A percentile compares a stretch with the other conserved stretches of the same genome.
These are phyloP conservation scores for Alternaria sp. DNA, from an alignment of 2,329 filamentous ascomycete species.

Conservation along the genomic window DNA sequence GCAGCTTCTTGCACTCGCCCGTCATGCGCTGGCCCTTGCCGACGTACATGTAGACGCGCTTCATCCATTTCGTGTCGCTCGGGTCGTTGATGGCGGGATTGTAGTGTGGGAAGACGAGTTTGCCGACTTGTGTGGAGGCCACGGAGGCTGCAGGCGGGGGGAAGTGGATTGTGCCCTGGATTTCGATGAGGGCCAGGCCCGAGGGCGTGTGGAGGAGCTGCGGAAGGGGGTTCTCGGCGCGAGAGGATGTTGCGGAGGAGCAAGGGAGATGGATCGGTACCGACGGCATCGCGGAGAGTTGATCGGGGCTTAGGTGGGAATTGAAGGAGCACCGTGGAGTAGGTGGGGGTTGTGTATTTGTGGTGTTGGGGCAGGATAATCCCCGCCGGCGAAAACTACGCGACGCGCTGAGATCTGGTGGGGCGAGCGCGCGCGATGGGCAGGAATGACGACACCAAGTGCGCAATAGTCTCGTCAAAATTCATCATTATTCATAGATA, in stretches of 20 bases:
- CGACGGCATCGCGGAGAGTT: conserved; percentile 33
- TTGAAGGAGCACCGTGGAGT: neutral
- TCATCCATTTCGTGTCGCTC: conserved; percentile 80
- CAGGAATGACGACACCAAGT: neutral
- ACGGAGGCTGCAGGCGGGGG: conserved; percentile 60
- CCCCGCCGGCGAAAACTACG: conserved; percentile 1
- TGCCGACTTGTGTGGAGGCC: conserved; percentile 65
- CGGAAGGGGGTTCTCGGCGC: conserved; percentile 68
- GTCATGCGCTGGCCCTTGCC: conserved; percentile 87
- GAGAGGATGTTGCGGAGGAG: neutral
- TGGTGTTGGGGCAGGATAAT: neutral
- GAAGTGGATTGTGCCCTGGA: conserved; percentile 89
- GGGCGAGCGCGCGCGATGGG: conserved; percentile 9
- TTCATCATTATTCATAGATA: neutral
- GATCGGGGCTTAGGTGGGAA: neutral
- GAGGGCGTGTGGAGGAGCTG: conserved; percentile 85
- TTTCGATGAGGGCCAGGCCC: conserved; percentile 86
- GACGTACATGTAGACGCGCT: conserved; percentile 84
- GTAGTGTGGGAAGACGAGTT: conserved; percentile 80
- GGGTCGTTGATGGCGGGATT: conserved; percentile 54
- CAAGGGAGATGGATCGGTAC: conserved; percentile 31
- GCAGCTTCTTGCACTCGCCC: conserved; percentile 88
- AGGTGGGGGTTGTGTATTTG: neutral
- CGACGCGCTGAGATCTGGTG: conserved; percentile 17
- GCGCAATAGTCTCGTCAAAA: neutral